These are phyloP conservation scores for Diaporthe vexans DNA, from an alignment of 2,329 filamentous ascomycete genomes.

Conservation along the genomic window DNA sequence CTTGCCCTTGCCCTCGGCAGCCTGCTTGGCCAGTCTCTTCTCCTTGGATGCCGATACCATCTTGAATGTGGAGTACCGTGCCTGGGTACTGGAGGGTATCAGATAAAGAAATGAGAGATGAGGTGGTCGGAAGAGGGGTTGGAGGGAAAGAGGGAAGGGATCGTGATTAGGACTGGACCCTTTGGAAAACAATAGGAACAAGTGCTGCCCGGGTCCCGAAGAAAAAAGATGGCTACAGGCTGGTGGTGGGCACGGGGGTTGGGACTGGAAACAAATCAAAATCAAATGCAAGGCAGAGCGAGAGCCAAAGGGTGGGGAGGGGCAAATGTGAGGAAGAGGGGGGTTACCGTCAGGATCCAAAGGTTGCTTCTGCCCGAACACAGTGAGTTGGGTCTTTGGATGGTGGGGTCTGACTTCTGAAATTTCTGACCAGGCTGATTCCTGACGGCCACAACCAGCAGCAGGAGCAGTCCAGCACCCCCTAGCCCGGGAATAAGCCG, in stretches of 20 bases:
- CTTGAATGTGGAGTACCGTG: conserved; percentile 49
- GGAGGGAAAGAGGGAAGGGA: not conserved
- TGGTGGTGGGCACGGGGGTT: conserved; percentile 21
- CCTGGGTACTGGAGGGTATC: conserved; percentile 19
- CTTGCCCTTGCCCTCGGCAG: conserved; percentile 80
- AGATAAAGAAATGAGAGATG: not conserved
- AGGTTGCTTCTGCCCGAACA: conserved; percentile 2
- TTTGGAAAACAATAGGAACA: conserved; percentile 30
- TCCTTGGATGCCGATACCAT: conserved; percentile 81
- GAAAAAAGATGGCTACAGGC: conserved; percentile 28
- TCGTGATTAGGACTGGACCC: conserved; percentile 30
- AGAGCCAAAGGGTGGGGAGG: conserved; percentile 25
- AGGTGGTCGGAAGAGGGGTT: not conserved
- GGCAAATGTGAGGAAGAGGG: conserved; percentile 19
- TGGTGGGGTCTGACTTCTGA: conserved; percentile 38
- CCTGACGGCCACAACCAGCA: not conserved
- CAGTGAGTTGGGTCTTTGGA: conserved; percentile 2
- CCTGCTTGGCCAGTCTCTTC: conserved; percentile 80
- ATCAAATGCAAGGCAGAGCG: not conserved
- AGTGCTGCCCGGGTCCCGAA: conserved; percentile 19
- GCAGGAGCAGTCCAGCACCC: no score
- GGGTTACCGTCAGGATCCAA: not conserved
- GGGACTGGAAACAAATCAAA: conserved; percentile 31
- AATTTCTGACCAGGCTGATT: conserved; percentile 39
- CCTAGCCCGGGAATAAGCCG: no score